These are phyloP conservation scores for Stromatinia cepivora DNA, from an alignment of 2,329 filamentous ascomycete genomes.

Conservation along the genomic window DNA sequence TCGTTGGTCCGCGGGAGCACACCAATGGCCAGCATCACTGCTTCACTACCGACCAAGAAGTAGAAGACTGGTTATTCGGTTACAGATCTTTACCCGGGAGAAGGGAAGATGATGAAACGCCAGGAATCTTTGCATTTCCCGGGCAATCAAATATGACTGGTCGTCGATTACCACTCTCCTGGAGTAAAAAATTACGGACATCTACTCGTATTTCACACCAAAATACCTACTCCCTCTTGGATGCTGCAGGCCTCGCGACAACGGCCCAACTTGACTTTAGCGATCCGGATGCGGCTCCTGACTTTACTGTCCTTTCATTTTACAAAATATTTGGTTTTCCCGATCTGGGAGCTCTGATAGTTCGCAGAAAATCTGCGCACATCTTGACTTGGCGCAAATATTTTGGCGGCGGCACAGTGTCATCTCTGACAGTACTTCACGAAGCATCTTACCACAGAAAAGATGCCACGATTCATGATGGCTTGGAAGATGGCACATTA, in stretches of 20 bases:
- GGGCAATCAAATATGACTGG: slow-evolving; percentile 58
- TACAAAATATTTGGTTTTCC: slow-evolving; percentile 98
- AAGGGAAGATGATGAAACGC: slow-evolving; percentile 28
- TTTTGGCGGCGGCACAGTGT: slow-evolving; percentile 92
- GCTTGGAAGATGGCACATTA: slow-evolving; percentile 85
- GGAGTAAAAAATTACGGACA: slow-evolving; percentile 56
- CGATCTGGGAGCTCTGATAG: slow-evolving; percentile 79
- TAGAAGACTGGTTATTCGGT: slow-evolving; percentile 61
- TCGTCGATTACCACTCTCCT: slow-evolving; percentile 64
- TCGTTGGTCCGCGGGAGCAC: slow-evolving; percentile 77
- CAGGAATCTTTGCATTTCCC: slow-evolving; percentile 73
- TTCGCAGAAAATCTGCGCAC: slow-evolving; percentile 67
- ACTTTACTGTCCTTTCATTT: slow-evolving; percentile 83
- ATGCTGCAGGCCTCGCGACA: slow-evolving; percentile 78
- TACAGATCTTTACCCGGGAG: slow-evolving; percentile 37
- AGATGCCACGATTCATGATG: slow-evolving; percentile 68
- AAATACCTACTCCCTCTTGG: slow-evolving; percentile 68
- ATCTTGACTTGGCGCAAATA: slow-evolving; percentile 69
- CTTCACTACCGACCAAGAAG: slow-evolving; percentile 58
- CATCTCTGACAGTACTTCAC: slow-evolving; percentile 75
- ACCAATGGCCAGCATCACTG: slow-evolving; percentile 63
- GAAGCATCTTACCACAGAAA: slow-evolving; percentile 83
- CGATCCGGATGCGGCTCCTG: slow-evolving; percentile 62
- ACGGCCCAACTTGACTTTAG: slow-evolving; percentile 74
- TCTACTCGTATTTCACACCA: slow-evolving; percentile 33